phyloP scores from a whole-genome alignment of 768 basidiomycete genomes.

The Tephrocybe sp. region DNA sequence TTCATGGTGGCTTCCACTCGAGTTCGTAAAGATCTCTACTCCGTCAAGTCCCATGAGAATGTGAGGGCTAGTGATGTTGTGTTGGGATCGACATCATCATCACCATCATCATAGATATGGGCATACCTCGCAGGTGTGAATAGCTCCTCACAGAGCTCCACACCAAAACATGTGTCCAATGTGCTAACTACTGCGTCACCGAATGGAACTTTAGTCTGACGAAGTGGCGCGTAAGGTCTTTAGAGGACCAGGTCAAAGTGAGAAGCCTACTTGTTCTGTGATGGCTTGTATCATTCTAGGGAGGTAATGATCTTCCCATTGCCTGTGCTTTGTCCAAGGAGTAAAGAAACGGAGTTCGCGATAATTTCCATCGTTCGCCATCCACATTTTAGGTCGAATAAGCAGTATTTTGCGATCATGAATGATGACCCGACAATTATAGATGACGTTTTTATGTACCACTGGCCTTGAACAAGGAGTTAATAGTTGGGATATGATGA shows the following conservation, averaged over 20 bases:
- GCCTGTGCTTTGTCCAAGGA: constrained; percentile 87
- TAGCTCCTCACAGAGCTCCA: constrained; percentile 96
- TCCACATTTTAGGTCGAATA: constrained; percentile 99
- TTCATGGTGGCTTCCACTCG: constrained; percentile 97
- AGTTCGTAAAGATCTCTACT: constrained; percentile 98
- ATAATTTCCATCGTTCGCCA: constrained; percentile 98
- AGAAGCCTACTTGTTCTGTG: constrained; percentile 71
- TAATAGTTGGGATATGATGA: background rate
- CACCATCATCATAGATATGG: too few relatives aligned
- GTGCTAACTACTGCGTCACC: constrained; percentile 96
- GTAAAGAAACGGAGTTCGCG: constrained; percentile 89
- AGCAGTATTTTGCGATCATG: constrained; percentile 84
- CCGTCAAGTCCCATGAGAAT: constrained; percentile 98
- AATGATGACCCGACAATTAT: constrained; percentile 93
- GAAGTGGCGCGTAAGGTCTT: background rate
- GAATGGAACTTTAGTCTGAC: constrained; percentile 85
- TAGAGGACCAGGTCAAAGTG: background rate
- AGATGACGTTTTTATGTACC: constrained; percentile 96
- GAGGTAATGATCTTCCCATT: constrained; percentile 89
- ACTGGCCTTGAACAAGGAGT: constrained; percentile 69
- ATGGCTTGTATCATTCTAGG: constrained; percentile 86
- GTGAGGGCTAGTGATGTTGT: constrained; percentile 70
- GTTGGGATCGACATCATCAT: too few relatives aligned
- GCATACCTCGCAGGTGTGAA: constrained; percentile 97
- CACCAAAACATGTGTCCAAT: constrained; percentile 91